Conservation (phyloP, 148 eudicot genomes). For the Agrostemma githago region DNA sequence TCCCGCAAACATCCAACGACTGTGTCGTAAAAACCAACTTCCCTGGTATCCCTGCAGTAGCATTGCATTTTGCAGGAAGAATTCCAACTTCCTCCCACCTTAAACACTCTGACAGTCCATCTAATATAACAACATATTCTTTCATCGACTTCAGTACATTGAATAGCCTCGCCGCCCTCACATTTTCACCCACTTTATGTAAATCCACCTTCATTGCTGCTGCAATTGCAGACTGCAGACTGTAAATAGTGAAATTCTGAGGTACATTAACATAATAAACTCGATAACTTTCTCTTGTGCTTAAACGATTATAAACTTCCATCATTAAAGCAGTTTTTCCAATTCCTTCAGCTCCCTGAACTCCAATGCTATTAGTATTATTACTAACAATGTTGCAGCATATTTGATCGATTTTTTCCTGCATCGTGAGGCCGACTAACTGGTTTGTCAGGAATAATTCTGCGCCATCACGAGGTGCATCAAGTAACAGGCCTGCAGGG, state of each 20-base stretch:
- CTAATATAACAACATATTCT: conserved; percentile 22
- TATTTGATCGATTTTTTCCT: conserved; percentile 12
- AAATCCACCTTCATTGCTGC: conserved; percentile 14
- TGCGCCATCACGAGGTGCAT: conserved; percentile 11
- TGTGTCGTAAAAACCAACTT: conserved; percentile 20
- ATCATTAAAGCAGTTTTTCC: conserved; percentile 28
- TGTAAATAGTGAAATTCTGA: neutral
- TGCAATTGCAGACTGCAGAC: conserved; percentile 21
- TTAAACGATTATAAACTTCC: conserved; percentile 15
- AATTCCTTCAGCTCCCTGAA: conserved; percentile 24
- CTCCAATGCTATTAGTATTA: conserved; percentile 15
- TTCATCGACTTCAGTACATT: neutral
- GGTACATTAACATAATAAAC: conserved; percentile 26
- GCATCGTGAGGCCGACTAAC: conserved; percentile 10
- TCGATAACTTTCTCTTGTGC: neutral
- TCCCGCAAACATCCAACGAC: conserved; percentile 18
- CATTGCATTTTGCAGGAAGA: neutral
- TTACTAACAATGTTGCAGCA: neutral
- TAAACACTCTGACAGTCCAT: conserved; percentile 19
- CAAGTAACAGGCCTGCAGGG: conserved; percentile 22
- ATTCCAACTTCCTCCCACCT: conserved; percentile 19
- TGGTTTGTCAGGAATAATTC: conserved; percentile 12
- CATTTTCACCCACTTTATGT: conserved; percentile 11
- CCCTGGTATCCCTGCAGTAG: conserved; percentile 14
- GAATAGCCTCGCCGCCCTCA: conserved; percentile 20